Evolutionary conservation across 2,329 filamentous ascomycete species (phyloP).

Genomic region (Trichophyton schoenleinii): DNA sequence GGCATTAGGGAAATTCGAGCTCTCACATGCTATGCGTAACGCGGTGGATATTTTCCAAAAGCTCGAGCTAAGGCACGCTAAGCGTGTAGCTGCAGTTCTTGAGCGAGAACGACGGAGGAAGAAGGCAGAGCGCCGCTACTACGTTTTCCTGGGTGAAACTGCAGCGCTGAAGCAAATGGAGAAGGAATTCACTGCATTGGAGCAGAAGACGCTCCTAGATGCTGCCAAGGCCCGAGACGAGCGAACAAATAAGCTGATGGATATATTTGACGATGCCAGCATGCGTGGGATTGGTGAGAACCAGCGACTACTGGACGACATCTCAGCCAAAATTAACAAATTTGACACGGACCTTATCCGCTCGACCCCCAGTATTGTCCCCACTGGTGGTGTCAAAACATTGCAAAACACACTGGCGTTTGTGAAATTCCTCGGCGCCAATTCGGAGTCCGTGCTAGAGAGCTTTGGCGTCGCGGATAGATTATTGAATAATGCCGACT

Average conservation of each 20-base stretch:
- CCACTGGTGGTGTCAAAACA: conserved; percentile 15
- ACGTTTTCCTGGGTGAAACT: conserved; percentile 41
- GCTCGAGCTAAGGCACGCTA: conserved; percentile 39
- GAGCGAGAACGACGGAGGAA: conserved; percentile 45
- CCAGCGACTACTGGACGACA: conserved; percentile 38
- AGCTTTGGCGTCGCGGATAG: conserved; percentile 39
- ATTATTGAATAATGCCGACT: conserved; percentile 40
- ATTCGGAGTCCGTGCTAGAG: conserved; percentile 36
- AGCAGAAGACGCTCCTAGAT: conserved; percentile 39
- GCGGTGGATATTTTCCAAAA: conserved; percentile 36
- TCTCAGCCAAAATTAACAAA: conserved; percentile 32
- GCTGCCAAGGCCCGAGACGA: conserved; percentile 39
- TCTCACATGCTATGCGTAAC: conserved; percentile 34
- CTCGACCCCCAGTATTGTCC: conserved; percentile 14
- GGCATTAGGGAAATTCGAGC: conserved; percentile 22
- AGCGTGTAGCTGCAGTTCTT: conserved; percentile 37
- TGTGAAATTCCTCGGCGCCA: conserved; percentile 29
- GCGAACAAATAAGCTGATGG: conserved; percentile 39
- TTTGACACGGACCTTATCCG: conserved; percentile 23
- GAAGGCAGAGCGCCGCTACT: conserved; percentile 40
- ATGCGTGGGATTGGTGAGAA: conserved; percentile 40
- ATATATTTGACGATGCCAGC: conserved; percentile 40
- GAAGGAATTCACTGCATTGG: conserved; percentile 38
- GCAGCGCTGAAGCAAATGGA: conserved; percentile 38
- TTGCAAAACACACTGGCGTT: conserved; percentile 29